Conservation (phyloP, 352 stramenopile genomes). For the Bremia lactucae region DNA sequence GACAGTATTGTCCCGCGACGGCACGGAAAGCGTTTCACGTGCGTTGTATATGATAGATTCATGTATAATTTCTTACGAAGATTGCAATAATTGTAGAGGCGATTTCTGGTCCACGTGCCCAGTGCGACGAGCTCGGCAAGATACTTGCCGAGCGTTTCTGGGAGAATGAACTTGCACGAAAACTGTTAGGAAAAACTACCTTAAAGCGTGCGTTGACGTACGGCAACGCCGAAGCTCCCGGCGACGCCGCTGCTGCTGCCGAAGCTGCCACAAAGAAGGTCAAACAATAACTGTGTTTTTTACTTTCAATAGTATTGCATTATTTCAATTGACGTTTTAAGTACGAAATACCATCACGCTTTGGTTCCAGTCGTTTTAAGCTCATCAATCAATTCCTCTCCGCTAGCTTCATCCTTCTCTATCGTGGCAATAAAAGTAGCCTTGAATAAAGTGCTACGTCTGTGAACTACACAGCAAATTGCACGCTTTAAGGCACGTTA, state of each 20-base stretch:
- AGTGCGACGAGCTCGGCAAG: slow-evolving; percentile 59
- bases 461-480: slow-evolving; percentile 5
- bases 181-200: slow-evolving; percentile 45
- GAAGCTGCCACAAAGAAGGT: slow-evolving; percentile 20
- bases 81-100: slow-evolving; percentile 13
- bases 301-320: too few species aligned
- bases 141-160: slow-evolving; percentile 51
- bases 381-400: not conserved
- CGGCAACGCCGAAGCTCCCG: slow-evolving; percentile 52
- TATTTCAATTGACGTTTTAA: too few species aligned
- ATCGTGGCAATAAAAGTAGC: not conserved
- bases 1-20: slow-evolving; percentile 63
- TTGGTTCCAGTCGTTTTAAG: slow-evolving; percentile 51
- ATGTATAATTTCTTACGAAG: not conserved
- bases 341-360: slow-evolving; percentile 9
- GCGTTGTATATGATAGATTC: slow-evolving; percentile 1
- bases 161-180: slow-evolving; percentile 33
- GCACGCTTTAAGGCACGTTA: not conserved
- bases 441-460: slow-evolving; percentile 1
- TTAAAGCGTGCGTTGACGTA: slow-evolving; percentile 75
- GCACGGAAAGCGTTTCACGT: slow-evolving; percentile 48
- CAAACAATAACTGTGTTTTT: too few species aligned
- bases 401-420: not conserved
- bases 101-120: slow-evolving; percentile 42
- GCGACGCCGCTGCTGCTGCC: slow-evolving; percentile 53